phyloP scores from a whole-genome alignment of 441 rosid species.

The Monsonia emarginata region DNA sequence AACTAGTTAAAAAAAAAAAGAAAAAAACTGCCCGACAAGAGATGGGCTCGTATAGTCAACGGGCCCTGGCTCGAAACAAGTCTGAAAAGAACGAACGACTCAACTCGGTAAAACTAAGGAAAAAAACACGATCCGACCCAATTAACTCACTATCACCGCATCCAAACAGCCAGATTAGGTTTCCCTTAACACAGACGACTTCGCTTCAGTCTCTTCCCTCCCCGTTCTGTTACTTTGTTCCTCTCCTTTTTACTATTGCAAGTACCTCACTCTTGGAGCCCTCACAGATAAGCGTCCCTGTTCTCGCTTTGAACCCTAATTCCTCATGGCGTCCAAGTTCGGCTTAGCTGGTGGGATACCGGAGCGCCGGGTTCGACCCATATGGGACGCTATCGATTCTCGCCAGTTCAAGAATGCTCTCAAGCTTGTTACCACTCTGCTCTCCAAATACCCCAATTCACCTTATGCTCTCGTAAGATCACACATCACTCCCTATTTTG shows the following conservation, averaged over 20 bases:
- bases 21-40: no score
- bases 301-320: slow-evolving; percentile 5
- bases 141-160: slow-evolving; percentile 7
- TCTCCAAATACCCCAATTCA: slow-evolving; percentile 77
- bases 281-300: neutral
- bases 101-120: no score
- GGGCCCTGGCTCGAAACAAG: no score
- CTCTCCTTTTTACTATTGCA: neutral
- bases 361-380: slow-evolving; percentile 93
- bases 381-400: slow-evolving; percentile 96
- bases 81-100: no score
- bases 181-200: neutral
- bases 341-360: slow-evolving; percentile 93
- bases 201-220: neutral
- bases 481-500: neutral
- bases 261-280: neutral
- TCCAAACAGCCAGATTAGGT: slow-evolving; percentile 39
- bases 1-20: no score
- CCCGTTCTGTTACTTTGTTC: neutral
- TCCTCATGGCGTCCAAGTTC: slow-evolving; percentile 71
- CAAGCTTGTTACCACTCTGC: slow-evolving; percentile 61
- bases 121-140: neutral
- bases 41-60: no score
- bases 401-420: slow-evolving; percentile 96
- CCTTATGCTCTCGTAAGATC: slow-evolving; percentile 78